phyloP scores from a whole-genome alignment of 1,139 yeast genomes.

The Kurtzmaniella quercitrusa region DNA sequence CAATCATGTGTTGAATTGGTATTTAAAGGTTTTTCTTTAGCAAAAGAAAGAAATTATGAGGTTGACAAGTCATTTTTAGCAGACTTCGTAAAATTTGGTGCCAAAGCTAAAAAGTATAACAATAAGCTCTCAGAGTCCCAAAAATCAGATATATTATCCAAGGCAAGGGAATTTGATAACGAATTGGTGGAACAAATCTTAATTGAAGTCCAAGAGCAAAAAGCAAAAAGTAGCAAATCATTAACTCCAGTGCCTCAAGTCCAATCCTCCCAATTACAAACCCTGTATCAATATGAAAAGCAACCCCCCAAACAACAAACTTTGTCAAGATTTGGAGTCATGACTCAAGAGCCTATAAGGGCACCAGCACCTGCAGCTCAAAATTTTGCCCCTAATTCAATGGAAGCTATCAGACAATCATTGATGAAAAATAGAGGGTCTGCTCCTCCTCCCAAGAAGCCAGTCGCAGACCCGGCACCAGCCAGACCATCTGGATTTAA shows the following conservation, averaged over 20 bases:
- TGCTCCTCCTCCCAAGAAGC: constrained; percentile 11
- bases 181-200: constrained; percentile 50
- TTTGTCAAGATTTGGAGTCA: constrained; percentile 45
- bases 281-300: constrained; percentile 20
- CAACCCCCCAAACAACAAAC: constrained; percentile 40
- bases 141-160: constrained; percentile 49
- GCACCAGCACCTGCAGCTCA: constrained; percentile 35
- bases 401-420: constrained; percentile 40
- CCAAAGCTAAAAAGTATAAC: constrained; percentile 60
- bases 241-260: constrained; percentile 16
- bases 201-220: constrained; percentile 38
- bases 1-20: constrained; percentile 73
- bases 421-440: constrained; percentile 22
- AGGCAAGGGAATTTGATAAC: constrained; percentile 52
- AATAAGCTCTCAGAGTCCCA: constrained; percentile 62
- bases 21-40: constrained; percentile 60
- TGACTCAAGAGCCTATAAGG: constrained; percentile 29
- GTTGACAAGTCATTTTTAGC: constrained; percentile 49
- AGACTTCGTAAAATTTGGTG: constrained; percentile 56
- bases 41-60: constrained; percentile 45
- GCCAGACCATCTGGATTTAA: constrained; percentile 86
- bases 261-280: constrained; percentile 9
- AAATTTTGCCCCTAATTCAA: constrained; percentile 28
- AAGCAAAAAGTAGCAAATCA: constrained; percentile 10
- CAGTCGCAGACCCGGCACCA: constrained; percentile 54